Base-by-base conservation (phyloP, 208 protist genomes). In the Vickermania ingenoplastis region DNA sequence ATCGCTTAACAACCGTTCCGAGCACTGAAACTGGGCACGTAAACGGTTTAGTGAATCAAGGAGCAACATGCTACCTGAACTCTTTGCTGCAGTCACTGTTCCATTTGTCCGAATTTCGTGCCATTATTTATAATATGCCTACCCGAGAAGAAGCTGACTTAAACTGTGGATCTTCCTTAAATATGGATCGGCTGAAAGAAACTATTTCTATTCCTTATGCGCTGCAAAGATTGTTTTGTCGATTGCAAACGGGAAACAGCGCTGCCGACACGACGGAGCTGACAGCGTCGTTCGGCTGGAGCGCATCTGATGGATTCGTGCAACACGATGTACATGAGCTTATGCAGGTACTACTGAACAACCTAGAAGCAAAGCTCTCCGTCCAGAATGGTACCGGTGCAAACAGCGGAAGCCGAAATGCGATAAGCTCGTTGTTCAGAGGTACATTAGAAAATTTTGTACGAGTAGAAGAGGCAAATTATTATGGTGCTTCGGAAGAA, bases 281-380 rank as follows among this genome's bases (percentile, higher is more conserved):
- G 17, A 97, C 91, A 14, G 77, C 81, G 52, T 94, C 89, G 1
- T 97, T 97, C 72, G 94, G 94, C 14, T 97, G 94, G 91, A 77
- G 76, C 41, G 71, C 75, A 1, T 67, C 71, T 1, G 94, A 97
- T 62, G 83, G 85, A 59, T 97, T 96, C 60, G 83, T 83, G 31
- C 94, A 97, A 56, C 94, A 97, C 67, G 94, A 96, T 59, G 85
- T 95, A 27, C 89, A 95, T 61, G 91, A 97, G 64, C 61, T 96
- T 23, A 90, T 78, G 4, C 77, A 78, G 61, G 81, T 95, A 22
- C 67, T 97, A 14, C 61, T 92, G 13, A 88, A 95, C 68, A 90
- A 89, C 24, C 63, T 96, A 21, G 81, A 92, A 63, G 75, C 77
- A 52, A 93, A 90, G 57, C 66, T 95, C 3, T 75, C 65, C 24